Evolutionary conservation across 179 eudicot genomes (phyloP).

Genomic region (Sideroxylon spinosum): DNA sequence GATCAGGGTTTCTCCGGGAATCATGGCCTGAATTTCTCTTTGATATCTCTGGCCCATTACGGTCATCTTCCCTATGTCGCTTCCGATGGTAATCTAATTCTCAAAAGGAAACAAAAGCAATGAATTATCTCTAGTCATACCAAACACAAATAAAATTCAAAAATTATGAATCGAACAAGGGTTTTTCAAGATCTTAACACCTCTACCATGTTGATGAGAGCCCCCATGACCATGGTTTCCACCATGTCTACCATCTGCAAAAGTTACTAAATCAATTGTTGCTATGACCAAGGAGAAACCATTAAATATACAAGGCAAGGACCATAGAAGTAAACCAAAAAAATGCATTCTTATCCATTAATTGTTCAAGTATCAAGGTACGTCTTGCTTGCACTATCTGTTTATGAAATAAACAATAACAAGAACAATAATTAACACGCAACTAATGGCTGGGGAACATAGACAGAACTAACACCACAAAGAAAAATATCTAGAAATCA

Average conservation of each 20-base stretch:
- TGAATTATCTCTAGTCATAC: not conserved
- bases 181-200: slow-evolving; percentile 22
- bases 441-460: not conserved
- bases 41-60: slow-evolving; percentile 53
- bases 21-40: slow-evolving; percentile 71
- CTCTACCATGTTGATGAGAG: slow-evolving; percentile 67
- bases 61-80: slow-evolving; percentile 86
- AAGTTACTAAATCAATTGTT: slow-evolving; percentile 17
- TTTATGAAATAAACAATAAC: not conserved
- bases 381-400: not conserved
- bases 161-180: not conserved
- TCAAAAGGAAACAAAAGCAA: slow-evolving; percentile 6
- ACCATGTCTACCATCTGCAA: slow-evolving; percentile 80
- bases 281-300: not conserved
- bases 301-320: not conserved
- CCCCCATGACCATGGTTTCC: slow-evolving; percentile 69
- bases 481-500: no score
- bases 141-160: not conserved
- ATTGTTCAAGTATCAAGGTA: slow-evolving; percentile 8
- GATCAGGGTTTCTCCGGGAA: slow-evolving; percentile 58
- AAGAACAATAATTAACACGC: not conserved
- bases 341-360: not conserved
- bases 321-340: not conserved
- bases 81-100: slow-evolving; percentile 61
- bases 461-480: not conserved